Conservation (phyloP, 345 rosid genomes). For the Populus pruinosa region DNA sequence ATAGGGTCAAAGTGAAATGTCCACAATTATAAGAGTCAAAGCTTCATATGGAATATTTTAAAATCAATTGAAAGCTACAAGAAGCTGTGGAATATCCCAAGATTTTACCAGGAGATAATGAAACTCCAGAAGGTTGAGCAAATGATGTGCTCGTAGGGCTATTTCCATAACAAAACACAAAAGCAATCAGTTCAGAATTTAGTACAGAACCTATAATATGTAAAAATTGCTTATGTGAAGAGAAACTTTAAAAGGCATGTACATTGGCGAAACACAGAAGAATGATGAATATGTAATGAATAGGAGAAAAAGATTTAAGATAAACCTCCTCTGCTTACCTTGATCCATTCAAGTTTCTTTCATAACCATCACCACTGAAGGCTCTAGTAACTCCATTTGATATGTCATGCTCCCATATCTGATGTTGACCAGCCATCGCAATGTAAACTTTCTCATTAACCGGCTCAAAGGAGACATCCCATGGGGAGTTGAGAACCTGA, state of each 20-base stretch:
- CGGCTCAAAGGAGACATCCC: slow-evolving; percentile 85
- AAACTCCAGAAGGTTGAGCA: slow-evolving; percentile 93
- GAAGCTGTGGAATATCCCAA: slow-evolving; percentile 9
- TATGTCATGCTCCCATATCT: slow-evolving; percentile 80
- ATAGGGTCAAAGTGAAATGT: slow-evolving; percentile 12
- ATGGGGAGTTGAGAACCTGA: slow-evolving; percentile 93
- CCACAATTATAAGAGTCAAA: neutral
- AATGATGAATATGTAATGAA: neutral
- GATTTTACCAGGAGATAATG: slow-evolving; percentile 63
- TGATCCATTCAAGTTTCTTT: slow-evolving; percentile 87
- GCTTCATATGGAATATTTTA: neutral
- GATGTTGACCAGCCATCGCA: slow-evolving; percentile 98
- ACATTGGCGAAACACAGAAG: neutral
- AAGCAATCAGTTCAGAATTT: slow-evolving; percentile 1
- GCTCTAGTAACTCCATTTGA: slow-evolving; percentile 60
- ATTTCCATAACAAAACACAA: slow-evolving; percentile 25
- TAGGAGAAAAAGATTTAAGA: neutral
- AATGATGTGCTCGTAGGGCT: slow-evolving; percentile 76
- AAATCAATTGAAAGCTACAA: neutral
- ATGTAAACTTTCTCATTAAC: slow-evolving; percentile 67
- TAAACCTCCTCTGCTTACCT: slow-evolving; percentile 38
- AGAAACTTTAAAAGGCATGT: neutral
- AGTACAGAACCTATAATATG: no score
- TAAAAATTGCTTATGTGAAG: neutral
- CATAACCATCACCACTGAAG: slow-evolving; percentile 91